Evolutionary conservation across 2,329 filamentous ascomycete species (phyloP), one percentile per base, ranked within the genome.

Genomic region (Fusarium graminum): DNA sequence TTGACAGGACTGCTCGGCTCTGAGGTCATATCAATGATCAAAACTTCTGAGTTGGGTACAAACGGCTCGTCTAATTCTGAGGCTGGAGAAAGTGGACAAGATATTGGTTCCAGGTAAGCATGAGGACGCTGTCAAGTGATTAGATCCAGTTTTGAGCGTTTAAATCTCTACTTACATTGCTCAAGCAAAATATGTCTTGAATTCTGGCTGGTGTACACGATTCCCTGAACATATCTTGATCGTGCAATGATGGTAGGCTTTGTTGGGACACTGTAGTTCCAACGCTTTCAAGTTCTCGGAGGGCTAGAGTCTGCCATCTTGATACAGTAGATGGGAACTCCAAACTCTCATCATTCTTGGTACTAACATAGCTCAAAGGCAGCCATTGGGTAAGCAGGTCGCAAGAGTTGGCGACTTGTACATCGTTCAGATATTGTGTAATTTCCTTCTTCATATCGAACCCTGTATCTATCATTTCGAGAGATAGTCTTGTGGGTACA

Each of bases 311-410:
- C 17, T 70, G 70, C 46, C 75, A 63, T 45, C 69, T 65, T 16
- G 46, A 52, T 12, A 67, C 40, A 4, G 59, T 40, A 2, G 63
- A 51, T 4, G 76, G 65, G 29, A 78, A 76, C 0, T 9, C 28
- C 1, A 78, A 45, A 2, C 74, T 71, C 46, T 76, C 72, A 10
- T 77, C 76, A 3, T 63, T 71, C 2, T 70, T 67, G 7, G 26
- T 6, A 19, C 62, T 56, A 8, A 72, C 59, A 7, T 67, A 44
- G 16, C 52, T 64, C 1, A 79, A 49, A 13, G 77, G 77, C 12
- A 79, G 70, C 75, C 76, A 79, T 38, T 72, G 55, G 0, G 39
- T 38, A 6, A 66, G 46, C 5, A 77, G 49, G 42, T 71, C 59
- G 51, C 70, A 68, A 22, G 52, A 52, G 14, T 29, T 51, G 51